A percentile compares a stretch with the other conserved stretches of the same genome.
These are phyloP conservation scores for Quercus wislizeni DNA, from an alignment of 306 rosid genomes.

Conservation along the genomic window DNA sequence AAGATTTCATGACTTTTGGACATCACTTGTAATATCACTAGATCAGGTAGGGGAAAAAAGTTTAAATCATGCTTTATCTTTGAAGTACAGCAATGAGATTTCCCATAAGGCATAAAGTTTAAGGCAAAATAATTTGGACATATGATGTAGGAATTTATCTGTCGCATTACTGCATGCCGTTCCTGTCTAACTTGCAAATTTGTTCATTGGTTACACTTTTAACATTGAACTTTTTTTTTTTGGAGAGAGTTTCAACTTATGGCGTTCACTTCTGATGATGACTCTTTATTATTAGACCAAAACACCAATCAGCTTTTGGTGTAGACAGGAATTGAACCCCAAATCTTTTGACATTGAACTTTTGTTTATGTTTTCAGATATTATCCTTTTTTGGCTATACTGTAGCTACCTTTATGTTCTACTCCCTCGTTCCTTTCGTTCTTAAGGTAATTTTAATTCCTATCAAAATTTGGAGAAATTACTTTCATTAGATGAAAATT, in stretches of 20 bases:
- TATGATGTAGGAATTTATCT: background rate
- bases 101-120: background rate
- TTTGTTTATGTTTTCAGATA: constrained; percentile 13
- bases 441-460: constrained; percentile 28
- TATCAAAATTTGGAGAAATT: background rate
- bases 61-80: background rate
- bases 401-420: constrained; percentile 35
- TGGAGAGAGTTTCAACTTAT: too few relatives aligned
- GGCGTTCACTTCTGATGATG: too few relatives aligned
- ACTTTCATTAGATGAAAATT: background rate
- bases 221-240: background rate
- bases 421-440: constrained; percentile 34
- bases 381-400: constrained; percentile 27
- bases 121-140: background rate
- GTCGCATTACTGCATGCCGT: background rate
- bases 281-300: too few relatives aligned
- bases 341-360: background rate
- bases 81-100: background rate
- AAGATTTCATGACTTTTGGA: background rate
- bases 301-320: too few relatives aligned
- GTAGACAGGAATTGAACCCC: accelerated
- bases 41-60: background rate
- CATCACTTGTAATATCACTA: background rate
- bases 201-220: background rate
- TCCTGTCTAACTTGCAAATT: background rate